A percentile compares a stretch with the other conserved stretches of the same genome.
Conservation (phyloP, 345 rosid species). For the Gossypioides kirkii region DNA sequence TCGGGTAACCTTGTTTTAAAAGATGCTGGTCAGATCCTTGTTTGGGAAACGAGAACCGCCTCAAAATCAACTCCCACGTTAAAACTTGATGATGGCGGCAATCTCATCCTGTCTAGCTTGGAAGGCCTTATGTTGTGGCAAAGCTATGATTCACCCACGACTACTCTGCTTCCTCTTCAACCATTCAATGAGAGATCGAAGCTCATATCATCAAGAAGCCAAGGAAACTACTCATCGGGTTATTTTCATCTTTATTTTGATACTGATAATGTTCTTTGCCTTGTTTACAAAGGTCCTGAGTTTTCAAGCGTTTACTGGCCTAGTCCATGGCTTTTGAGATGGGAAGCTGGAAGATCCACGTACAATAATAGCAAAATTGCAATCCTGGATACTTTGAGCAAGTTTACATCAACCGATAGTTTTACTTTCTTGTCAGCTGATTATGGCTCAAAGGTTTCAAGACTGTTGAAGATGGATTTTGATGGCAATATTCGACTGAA, state of each 20-base stretch:
- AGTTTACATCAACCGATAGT: conserved; percentile 23
- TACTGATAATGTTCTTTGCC: conserved; percentile 22
- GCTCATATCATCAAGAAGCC: conserved; percentile 22
- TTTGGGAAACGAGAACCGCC: conserved; percentile 22
- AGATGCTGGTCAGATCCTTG: conserved; percentile 12
- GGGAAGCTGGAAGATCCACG: conserved; percentile 22
- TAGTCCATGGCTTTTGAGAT: neutral
- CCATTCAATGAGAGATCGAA: conserved; percentile 6
- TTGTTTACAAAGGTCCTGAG: conserved; percentile 18
- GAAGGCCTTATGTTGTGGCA: conserved; percentile 21
- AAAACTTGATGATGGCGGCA: conserved; percentile 25
- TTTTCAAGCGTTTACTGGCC: conserved; percentile 31
- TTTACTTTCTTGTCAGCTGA: conserved; percentile 11
- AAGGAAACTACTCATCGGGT: conserved; percentile 23
- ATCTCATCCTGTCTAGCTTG: conserved; percentile 18
- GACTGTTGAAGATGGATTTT: conserved; percentile 25
- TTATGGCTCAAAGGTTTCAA: conserved; percentile 9
- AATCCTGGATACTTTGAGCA: conserved; percentile 15
- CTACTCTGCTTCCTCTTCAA: conserved; percentile 32
- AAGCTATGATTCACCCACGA: conserved; percentile 32
- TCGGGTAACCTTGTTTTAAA: conserved; percentile 19
- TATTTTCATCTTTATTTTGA: conserved; percentile 24
- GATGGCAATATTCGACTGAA: conserved; percentile 36
- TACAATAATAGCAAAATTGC: conserved; percentile 25
- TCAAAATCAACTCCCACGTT: neutral